Conservation (phyloP, 306 rosid genomes). For the Canavalia gladiata region DNA sequence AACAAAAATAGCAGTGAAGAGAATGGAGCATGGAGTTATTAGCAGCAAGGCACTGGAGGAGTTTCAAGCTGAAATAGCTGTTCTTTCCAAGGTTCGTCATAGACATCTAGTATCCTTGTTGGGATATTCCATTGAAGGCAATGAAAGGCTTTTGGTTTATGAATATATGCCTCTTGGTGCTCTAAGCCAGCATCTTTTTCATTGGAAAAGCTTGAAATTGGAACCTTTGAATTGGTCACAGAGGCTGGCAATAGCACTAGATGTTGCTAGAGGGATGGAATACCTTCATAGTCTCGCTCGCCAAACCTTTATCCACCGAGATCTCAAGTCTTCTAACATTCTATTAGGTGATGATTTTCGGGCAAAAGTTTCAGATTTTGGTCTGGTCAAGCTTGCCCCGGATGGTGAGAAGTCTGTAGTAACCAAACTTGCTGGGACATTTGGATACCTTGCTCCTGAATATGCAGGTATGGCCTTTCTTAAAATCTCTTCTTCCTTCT, state of each 20-base stretch:
- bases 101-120: conserved; percentile 80
- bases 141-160: conserved; percentile 79
- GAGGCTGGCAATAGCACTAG: conserved; percentile 82
- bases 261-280: conserved; percentile 87
- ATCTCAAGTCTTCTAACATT: conserved; percentile 89
- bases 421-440: conserved; percentile 86
- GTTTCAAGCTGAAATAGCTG: conserved; percentile 81
- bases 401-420: conserved; percentile 72
- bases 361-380: conserved; percentile 87
- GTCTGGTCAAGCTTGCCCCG: conserved; percentile 87
- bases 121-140: conserved; percentile 75
- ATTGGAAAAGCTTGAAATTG: conserved; percentile 72
- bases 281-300: conserved; percentile 80
- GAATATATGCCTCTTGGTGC: conserved; percentile 90
- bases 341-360: conserved; percentile 74
- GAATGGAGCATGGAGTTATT: conserved; percentile 77
- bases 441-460: conserved; percentile 94
- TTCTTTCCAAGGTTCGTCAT: conserved; percentile 85
- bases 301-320: conserved; percentile 81
- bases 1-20: conserved; percentile 79
- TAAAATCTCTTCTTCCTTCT: conserved; percentile 36
- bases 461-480: conserved; percentile 69
- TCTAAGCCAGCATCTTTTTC: conserved; percentile 86
- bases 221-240: conserved; percentile 78
- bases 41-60: conserved; percentile 76